Base-by-base conservation (phyloP, 176 grass and related monocot genomes). In the Aegilops longissima region DNA sequence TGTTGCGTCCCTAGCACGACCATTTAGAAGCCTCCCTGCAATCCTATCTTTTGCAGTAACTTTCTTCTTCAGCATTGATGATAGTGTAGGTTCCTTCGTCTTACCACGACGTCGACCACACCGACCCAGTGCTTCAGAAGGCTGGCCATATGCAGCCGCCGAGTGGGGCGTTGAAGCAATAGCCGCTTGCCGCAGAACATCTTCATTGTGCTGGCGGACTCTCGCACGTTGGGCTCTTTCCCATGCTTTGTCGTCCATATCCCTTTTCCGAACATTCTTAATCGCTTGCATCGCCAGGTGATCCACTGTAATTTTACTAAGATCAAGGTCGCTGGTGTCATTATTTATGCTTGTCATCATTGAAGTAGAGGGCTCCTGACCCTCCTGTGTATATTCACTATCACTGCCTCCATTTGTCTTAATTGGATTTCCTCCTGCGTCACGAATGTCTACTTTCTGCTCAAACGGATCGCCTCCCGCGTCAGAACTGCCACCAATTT, bases 21-120 rank as follows among this genome's bases (percentile, higher is more conserved):
- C 17, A 67, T 82, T 94, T 47, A 95, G 70, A 84, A 98, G 90
- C 86, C 89, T 95, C 67, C 87, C 87, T 21, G 86, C 70, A 91
- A 98, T 89, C 84, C 93, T 95, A 91, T 95, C 93, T 86, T 92
- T 98, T 35, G 79, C 67, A 62, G 93, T 94, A 81, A 91, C 79
- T 91, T 95, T 98, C 82, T 92, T 98, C 79, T 95, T 94, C 84
- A 98, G 83, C 96, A 98, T 95, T 8, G 92, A 98, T 21, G 93
- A 88, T 64, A 98, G 78, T 61, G 93, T 92, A 77, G 84, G 88
- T 44, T 81, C 93, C 90, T 98, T 98, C 16, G 40, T 38, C 66
- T 87, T 94, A 54, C 27, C 80, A 62, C 63, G 75, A 2, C 59
- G 81, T 23, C n/a, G n/a, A n/a, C n/a, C n/a, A n/a, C n/a, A n/a